Conservation (phyloP, 148 eudicot genomes). For the Gaultheria prostrata region DNA sequence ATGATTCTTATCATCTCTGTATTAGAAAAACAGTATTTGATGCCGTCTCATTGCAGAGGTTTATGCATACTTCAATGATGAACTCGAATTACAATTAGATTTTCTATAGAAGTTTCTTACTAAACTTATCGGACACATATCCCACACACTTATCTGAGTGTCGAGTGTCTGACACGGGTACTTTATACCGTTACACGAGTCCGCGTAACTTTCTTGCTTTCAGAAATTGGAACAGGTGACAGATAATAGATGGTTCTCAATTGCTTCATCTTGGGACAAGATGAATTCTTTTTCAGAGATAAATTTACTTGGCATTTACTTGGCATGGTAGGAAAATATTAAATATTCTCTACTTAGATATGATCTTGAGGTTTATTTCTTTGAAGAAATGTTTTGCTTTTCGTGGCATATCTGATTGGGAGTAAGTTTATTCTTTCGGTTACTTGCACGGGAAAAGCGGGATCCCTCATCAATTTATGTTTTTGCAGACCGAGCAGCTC, state of each 20-base stretch:
- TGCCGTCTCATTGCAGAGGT: neutral
- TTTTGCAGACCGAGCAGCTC: constrained; percentile 54
- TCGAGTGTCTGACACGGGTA: too few species aligned
- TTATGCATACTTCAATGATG: too few species aligned
- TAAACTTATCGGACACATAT: too few species aligned
- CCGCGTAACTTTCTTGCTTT: too few species aligned
- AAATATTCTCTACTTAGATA: neutral
- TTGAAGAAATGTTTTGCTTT: neutral
- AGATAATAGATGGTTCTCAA: neutral
- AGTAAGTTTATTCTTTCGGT: neutral
- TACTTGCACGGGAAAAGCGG: neutral
- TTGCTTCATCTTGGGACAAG: neutral
- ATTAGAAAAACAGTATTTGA: neutral
- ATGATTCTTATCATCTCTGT: neutral
- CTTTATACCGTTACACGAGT: too few species aligned
- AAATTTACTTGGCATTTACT: neutral
- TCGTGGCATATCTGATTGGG: neutral
- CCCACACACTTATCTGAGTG: too few species aligned
- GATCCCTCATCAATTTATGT: neutral
- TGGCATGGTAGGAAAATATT: neutral
- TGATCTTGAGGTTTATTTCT: neutral
- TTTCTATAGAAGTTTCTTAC: too few species aligned
- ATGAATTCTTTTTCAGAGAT: neutral
- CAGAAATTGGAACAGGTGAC: neutral
- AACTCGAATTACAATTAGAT: too few species aligned